Evolutionary conservation across 2,329 filamentous ascomycete genomes (phyloP), one percentile per base, ranked within the genome.

Genomic region (Sporothrix globosa): DNA sequence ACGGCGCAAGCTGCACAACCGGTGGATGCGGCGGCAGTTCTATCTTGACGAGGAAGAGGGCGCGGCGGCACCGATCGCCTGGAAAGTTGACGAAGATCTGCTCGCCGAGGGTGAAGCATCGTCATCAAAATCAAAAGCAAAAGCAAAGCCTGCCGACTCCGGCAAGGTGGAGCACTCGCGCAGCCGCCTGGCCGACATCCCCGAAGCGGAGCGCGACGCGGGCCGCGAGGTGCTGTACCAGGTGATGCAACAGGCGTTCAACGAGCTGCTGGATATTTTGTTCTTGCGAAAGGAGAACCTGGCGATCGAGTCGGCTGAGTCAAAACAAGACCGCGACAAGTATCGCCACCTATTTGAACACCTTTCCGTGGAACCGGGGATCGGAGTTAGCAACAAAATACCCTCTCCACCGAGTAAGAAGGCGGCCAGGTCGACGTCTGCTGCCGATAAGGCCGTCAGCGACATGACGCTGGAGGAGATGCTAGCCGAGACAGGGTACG

Each of bases 221-320:
- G 93, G 92, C 50, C 92, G 91, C 75, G 93, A 98, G 77, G 91
- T 97, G 4, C 82, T 98, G 0, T 97, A 97, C 76, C 92, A 97
- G 78, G 89, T 96, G 44, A 93, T 92, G 0, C 93, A 97, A 79
- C 91, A 97, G 79, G 91, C 93, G 0, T 92, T 97, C 81, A 97
- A 98, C 76, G 93, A 98, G 80, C 83, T 98, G 2, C 86, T 99
- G 0, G 92, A 98, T 76, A 86, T 89, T 1, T 84, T 99, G 0
- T 99, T 99, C 82, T 91, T 91, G 74, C 84, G 86, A 4, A 90
- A 91, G 74, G 95, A 98, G 79, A 90, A 94, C 73, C 79, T 92
- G 21, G 90, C 93, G 1, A 81, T 96, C 71, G 85, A 88, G 69
- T 90, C 89, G 13, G 86, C 87, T 10, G 83, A 86, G 65, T 92